Percentiles rank a stretch among this genome's conserved stretches.
These are phyloP conservation scores for Oryza rufipogon DNA, from an alignment of 176 grass and related monocot species.

Conservation along the genomic window DNA sequence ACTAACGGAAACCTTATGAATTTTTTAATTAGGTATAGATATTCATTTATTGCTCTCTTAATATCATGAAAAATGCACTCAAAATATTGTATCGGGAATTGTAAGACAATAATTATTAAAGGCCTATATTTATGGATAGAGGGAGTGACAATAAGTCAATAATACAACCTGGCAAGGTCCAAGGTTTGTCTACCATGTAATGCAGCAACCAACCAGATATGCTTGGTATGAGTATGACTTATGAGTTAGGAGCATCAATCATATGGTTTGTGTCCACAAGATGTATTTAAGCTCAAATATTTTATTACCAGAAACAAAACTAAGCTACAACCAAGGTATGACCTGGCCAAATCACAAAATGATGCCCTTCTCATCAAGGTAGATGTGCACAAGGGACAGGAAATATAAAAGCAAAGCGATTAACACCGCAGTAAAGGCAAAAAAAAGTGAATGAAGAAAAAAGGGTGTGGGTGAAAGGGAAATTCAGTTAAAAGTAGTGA, in stretches of 20 bases:
- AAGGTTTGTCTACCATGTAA: neutral
- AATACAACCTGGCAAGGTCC: neutral
- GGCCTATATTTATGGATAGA: neutral
- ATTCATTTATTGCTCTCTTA: neutral
- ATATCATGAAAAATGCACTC: neutral
- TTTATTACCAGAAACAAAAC: neutral
- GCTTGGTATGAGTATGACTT: neutral
- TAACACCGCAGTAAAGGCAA: neutral
- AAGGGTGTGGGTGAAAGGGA: neutral
- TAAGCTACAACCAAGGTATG: neutral
- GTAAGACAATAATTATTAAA: neutral
- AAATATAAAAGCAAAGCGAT: neutral
- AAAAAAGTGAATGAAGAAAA: neutral
- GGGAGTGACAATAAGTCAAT: neutral
- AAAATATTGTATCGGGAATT: neutral
- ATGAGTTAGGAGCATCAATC: neutral
- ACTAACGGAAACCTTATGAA: too few relatives aligned
- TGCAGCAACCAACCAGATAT: neutral
- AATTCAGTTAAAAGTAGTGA: neutral
- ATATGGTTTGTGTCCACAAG: neutral
- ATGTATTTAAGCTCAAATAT: neutral
- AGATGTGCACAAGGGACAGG: neutral
- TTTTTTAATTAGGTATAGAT: too few relatives aligned
- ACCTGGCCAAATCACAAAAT: neutral
- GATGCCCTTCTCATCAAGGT: slow-evolving; percentile 1